Percentiles rank a stretch among this genome's conserved stretches.
phyloP scores from a whole-genome alignment of 2,329 filamentous ascomycete species.

The Colletotrichum plurivorum region DNA sequence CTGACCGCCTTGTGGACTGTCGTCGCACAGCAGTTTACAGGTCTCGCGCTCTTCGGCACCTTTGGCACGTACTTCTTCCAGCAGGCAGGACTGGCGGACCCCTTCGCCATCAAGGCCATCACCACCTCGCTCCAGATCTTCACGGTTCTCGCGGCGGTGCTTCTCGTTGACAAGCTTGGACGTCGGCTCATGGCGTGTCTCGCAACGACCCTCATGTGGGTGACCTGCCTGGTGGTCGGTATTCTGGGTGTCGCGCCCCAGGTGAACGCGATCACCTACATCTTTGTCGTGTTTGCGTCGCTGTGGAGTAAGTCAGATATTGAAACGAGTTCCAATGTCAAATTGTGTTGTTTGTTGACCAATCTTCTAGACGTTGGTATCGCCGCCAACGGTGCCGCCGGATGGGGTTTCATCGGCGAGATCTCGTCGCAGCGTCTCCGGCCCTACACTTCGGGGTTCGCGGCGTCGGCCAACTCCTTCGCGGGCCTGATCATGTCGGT shows the following conservation, averaged over 20 bases:
- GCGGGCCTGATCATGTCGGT: constrained; percentile 42
- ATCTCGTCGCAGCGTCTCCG: constrained; percentile 53
- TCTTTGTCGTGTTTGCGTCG: constrained; percentile 41
- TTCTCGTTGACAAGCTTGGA: constrained; percentile 36
- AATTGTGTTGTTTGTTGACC: no score
- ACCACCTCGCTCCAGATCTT: constrained; percentile 41
- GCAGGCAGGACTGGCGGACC: constrained; percentile 47
- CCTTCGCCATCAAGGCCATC: constrained; percentile 44
- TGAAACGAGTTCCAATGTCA: no score
- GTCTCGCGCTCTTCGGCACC: constrained; percentile 42
- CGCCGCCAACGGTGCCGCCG: constrained; percentile 46
- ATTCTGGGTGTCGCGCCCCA: constrained; percentile 27
- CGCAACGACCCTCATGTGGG: constrained; percentile 35
- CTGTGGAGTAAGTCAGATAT: constrained; percentile 38
- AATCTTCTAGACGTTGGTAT: constrained; percentile 43
- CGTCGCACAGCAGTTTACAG: constrained; percentile 42
- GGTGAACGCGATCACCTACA: constrained; percentile 20
- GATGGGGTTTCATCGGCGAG: constrained; percentile 50
- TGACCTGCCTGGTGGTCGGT: constrained; percentile 37
- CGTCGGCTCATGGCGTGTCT: constrained; percentile 40
- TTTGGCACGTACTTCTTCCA: constrained; percentile 52
- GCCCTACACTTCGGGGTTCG: constrained; percentile 49
- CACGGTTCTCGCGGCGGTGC: constrained; percentile 33
- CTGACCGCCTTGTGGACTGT: constrained; percentile 48
- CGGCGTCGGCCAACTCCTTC: constrained; percentile 44